Evolutionary conservation across 352 stramenopile genomes (phyloP).

Genomic region (Globisporangium perplexum): DNA sequence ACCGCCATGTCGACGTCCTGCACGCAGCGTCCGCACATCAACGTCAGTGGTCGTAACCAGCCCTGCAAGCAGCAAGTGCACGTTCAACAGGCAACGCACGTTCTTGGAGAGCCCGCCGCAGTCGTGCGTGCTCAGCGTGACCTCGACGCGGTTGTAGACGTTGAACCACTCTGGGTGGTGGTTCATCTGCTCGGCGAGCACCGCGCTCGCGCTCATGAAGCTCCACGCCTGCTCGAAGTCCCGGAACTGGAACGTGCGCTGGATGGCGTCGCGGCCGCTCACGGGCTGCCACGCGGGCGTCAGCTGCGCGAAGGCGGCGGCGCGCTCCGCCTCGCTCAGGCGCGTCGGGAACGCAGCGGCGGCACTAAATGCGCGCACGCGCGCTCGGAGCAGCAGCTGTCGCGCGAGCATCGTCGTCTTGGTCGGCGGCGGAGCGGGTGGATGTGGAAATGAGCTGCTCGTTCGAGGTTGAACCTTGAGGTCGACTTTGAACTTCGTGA

Average conservation of each 20-base stretch:
- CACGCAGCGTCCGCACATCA: background rate
- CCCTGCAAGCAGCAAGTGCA: background rate
- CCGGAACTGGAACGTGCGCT: constrained; percentile 75
- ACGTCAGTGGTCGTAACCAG: background rate
- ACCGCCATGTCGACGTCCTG: constrained; percentile 63
- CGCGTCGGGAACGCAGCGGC: constrained; percentile 34
- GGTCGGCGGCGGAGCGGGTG: no score
- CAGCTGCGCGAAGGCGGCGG: constrained; percentile 33
- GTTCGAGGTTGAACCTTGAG: background rate
- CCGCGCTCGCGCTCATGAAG: constrained; percentile 74
- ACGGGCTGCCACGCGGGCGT: constrained; percentile 44
- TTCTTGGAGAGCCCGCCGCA: constrained; percentile 91
- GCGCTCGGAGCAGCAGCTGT: constrained; percentile 7
- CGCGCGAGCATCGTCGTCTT: constrained; percentile 5
- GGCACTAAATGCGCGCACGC: constrained; percentile 10
- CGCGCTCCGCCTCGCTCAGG: constrained; percentile 39
- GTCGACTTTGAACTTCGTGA: background rate
- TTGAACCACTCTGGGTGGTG: constrained; percentile 99
- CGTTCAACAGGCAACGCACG: constrained; percentile 23
- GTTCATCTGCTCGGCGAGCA: constrained; percentile 87
- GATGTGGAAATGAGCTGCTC: constrained; percentile 7
- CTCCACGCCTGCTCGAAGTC: constrained; percentile 80
- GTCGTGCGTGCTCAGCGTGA: constrained; percentile 97
- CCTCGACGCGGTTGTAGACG: constrained; percentile 96
- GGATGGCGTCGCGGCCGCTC: constrained; percentile 72